A percentile compares a stretch with the other conserved stretches of the same genome.
Conservation (phyloP, 345 rosid genomes). For the Aquilaria malaccensis region DNA sequence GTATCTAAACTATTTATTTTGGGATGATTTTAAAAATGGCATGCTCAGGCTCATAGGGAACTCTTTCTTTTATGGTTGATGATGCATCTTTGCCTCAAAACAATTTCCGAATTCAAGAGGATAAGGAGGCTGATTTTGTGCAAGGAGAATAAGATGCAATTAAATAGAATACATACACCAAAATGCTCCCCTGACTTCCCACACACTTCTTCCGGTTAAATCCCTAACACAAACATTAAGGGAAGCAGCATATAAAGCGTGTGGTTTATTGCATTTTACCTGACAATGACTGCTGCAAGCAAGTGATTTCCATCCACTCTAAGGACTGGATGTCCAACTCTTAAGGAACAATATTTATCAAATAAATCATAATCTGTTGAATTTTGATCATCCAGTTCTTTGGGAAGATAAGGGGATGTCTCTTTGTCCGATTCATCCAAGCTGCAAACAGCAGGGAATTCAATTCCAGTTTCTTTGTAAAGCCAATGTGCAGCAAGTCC, state of each 20-base stretch:
- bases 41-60: too few relatives aligned
- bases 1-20: too few relatives aligned
- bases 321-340: conserved; percentile 66
- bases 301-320: conserved; percentile 68
- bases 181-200: too few relatives aligned
- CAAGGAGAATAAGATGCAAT: too few relatives aligned
- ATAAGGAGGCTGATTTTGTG: too few relatives aligned
- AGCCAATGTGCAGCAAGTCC: conserved; percentile 92
- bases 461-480: conserved; percentile 57
- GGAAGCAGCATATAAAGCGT: not conserved
- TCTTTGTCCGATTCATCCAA: conserved; percentile 40
- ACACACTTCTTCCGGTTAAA: too few relatives aligned
- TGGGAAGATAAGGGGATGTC: conserved; percentile 29
- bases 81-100: too few relatives aligned
- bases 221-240: not conserved
- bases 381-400: conserved; percentile 28
- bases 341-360: conserved; percentile 46
- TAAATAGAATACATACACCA: too few relatives aligned
- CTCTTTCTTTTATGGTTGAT: too few relatives aligned
- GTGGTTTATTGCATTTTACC: conserved; percentile 22
- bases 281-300: conserved; percentile 61
- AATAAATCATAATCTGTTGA: conserved; percentile 28
- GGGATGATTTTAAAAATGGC: too few relatives aligned
- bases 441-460: conserved; percentile 25
- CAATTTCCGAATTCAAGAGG: too few relatives aligned